Percentiles rank a stretch among this genome's conserved stretches.
Conservation (phyloP, 169 alveolate genomes). For the Plasmodium chabaudi region DNA sequence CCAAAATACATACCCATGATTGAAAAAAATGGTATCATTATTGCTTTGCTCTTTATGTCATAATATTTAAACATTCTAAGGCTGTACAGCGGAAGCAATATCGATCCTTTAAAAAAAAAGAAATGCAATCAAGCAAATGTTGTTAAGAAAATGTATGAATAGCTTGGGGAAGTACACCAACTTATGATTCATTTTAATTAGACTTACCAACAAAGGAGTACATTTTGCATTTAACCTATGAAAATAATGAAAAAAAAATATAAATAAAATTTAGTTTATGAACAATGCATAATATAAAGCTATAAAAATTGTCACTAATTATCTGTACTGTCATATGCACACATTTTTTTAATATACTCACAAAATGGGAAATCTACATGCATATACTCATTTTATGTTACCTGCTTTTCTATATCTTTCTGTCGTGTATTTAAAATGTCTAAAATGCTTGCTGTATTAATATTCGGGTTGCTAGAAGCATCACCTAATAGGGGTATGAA, state of each 20-base stretch:
- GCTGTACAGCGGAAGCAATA: conserved; percentile 35
- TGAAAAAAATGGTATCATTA: conserved; percentile 44
- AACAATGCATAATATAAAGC: too few relatives aligned
- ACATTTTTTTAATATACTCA: too few relatives aligned
- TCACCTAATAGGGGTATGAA: neutral
- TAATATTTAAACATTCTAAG: conserved; percentile 34
- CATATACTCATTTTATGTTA: neutral
- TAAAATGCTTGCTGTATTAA: conserved; percentile 16
- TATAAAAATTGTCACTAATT: too few relatives aligned
- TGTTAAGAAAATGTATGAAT: neutral
- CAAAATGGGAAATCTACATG: neutral
- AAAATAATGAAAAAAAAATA: too few relatives aligned
- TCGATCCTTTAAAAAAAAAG: conserved; percentile 19
- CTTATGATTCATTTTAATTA: neutral
- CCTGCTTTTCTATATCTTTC: conserved; percentile 62
- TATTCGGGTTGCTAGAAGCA: conserved; percentile 3
- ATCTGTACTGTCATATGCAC: too few relatives aligned
- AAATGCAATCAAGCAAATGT: neutral
- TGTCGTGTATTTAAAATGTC: conserved; percentile 57
- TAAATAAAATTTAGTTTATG: too few relatives aligned
- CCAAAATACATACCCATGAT: conserved; percentile 60
- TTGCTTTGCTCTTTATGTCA: conserved; percentile 45
- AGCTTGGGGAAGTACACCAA: neutral
- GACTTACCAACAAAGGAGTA: conserved; percentile 40
- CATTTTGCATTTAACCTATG: conserved; percentile 36